Conservation (phyloP, 495 filamentous ascomycete species). For the Xylaria longipes region DNA sequence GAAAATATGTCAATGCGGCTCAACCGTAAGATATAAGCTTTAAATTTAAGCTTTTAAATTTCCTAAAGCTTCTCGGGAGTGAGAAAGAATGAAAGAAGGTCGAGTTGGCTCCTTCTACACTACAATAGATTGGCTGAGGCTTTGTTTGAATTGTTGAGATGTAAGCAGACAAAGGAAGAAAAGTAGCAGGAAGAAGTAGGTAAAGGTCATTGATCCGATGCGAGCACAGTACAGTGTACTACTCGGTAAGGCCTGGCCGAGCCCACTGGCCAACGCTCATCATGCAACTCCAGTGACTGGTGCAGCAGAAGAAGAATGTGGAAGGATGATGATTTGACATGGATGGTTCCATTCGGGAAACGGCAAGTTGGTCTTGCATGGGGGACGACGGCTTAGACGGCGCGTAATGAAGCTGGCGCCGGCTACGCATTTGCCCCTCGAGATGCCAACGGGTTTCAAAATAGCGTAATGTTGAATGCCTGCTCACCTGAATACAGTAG, state of each 20-base stretch:
- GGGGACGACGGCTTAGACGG: slow-evolving; percentile 18
- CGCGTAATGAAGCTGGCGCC: slow-evolving; percentile 12
- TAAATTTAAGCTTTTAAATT: not conserved
- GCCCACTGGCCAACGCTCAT: not conserved
- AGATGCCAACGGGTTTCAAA: slow-evolving; percentile 15
- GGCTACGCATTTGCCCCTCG: slow-evolving; percentile 11
- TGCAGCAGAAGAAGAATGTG: slow-evolving; percentile 14
- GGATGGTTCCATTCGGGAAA: slow-evolving; percentile 9
- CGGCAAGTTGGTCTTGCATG: slow-evolving; percentile 19
- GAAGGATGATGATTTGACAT: slow-evolving; percentile 15
- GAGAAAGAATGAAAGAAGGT: not conserved
- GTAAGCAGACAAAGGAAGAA: not conserved
- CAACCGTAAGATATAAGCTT: not conserved
- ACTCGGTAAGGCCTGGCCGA: slow-evolving; percentile 20
- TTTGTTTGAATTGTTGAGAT: not conserved
- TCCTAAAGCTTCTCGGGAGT: not conserved
- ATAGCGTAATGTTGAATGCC: slow-evolving; percentile 14
- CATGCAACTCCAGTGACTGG: not conserved
- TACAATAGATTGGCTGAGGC: not conserved
- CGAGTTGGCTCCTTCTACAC: not conserved
- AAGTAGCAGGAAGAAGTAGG: not conserved
- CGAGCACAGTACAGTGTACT: not conserved
- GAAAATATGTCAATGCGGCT: slow-evolving; percentile 9
- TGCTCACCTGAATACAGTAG: slow-evolving; percentile 22
- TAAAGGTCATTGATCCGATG: not conserved